These are phyloP conservation scores for Juglanconis juglandina DNA, from an alignment of 2,329 filamentous ascomycete species.

Conservation along the genomic window DNA sequence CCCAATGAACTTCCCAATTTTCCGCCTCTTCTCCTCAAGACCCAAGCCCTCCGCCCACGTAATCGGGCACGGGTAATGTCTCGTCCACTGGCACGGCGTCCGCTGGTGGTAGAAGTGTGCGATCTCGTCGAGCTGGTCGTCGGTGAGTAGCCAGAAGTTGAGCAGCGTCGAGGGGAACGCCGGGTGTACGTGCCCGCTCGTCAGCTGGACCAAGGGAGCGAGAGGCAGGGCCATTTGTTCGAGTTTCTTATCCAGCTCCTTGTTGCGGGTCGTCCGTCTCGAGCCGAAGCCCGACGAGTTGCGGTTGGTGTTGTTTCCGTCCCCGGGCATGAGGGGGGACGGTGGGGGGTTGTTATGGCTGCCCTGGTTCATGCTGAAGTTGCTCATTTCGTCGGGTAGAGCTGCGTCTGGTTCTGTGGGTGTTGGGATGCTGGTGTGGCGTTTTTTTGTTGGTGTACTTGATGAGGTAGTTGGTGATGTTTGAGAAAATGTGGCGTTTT, in stretches of 20 bases:
- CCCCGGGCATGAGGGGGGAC: slow-evolving; percentile 6
- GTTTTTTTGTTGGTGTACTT: not conserved
- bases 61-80: slow-evolving; percentile 66
- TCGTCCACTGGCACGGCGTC: slow-evolving; percentile 50
- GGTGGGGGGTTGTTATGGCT: slow-evolving; percentile 15
- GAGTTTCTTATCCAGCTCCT: slow-evolving; percentile 59
- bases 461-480: not conserved
- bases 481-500: not conserved
- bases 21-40: slow-evolving; percentile 66
- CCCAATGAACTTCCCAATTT: slow-evolving; percentile 72
- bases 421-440: not conserved
- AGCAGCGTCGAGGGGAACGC: slow-evolving; percentile 65
- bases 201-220: slow-evolving; percentile 62
- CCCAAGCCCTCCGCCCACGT: slow-evolving; percentile 53
- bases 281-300: slow-evolving; percentile 27
- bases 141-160: slow-evolving; percentile 70
- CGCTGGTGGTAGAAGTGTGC: slow-evolving; percentile 72
- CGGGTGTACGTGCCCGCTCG: slow-evolving; percentile 60
- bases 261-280: slow-evolving; percentile 42
- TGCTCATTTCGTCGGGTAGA: slow-evolving; percentile 4
- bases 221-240: slow-evolving; percentile 63
- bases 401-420: not conserved
- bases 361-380: slow-evolving; percentile 9
- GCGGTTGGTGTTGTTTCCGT: slow-evolving; percentile 10
- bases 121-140: slow-evolving; percentile 65